These are phyloP conservation scores for Candida argentea DNA, from an alignment of 805 yeast species.

Conservation along the genomic window DNA sequence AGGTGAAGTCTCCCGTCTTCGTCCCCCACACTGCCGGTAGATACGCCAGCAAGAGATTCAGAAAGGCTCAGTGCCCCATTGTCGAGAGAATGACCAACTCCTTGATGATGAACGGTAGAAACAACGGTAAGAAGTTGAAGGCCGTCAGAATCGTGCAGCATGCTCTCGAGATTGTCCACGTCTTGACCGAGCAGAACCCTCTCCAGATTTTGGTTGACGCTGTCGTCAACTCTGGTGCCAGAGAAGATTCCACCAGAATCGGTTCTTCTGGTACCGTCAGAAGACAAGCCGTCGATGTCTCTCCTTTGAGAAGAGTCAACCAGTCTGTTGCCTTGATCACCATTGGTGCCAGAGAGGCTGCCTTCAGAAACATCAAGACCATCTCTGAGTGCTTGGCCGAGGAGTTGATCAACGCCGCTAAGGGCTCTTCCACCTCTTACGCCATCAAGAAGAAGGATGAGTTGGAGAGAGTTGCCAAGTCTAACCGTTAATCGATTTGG, in stretches of 20 bases:
- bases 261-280: constrained; percentile 99
- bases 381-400: constrained; percentile 99
- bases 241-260: constrained; percentile 99
- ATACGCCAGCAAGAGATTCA: constrained; percentile 98
- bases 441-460: constrained; percentile 99
- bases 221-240: constrained; percentile 99
- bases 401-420: constrained; percentile 99
- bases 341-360: constrained; percentile 99
- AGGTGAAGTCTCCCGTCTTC: constrained; percentile 94
- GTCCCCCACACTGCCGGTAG: constrained; percentile 99
- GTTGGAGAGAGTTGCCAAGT: constrained; percentile 99
- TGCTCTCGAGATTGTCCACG: constrained; percentile 95
- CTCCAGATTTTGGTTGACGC: constrained; percentile 98
- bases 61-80: constrained; percentile 99
- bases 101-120: constrained; percentile 99
- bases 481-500: constrained; percentile 89
- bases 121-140: constrained; percentile 99
- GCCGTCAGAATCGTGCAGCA: constrained; percentile 99
- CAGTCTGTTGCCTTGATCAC: constrained; percentile 97
- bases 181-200: constrained; percentile 98
- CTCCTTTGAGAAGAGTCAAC: constrained; percentile 99
- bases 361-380: constrained; percentile 99
- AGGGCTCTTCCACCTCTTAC: constrained; percentile 99
- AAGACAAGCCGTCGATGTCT: constrained; percentile 99
- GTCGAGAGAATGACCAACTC: constrained; percentile 99